A percentile compares a stretch with the other conserved stretches of the same genome.
phyloP scores from a whole-genome alignment of 1,284 basidiomycete species.

The Cryptococcus amylolentus region DNA sequence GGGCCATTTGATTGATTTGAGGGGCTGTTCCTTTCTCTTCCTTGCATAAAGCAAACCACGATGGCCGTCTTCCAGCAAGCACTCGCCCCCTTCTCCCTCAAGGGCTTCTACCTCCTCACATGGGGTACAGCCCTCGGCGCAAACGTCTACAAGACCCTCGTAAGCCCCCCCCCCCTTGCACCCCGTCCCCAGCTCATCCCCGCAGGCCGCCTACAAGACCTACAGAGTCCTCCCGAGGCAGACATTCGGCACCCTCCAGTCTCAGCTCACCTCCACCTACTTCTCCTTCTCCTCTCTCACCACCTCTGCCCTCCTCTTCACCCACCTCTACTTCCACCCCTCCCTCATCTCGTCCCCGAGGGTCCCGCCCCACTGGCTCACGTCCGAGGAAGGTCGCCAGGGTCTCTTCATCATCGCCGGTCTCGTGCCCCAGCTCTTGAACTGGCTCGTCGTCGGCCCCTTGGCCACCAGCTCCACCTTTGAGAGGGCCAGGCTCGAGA shows the following conservation, averaged over 20 bases:
- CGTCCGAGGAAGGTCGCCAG: constrained; percentile 62
- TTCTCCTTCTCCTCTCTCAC: constrained; percentile 62
- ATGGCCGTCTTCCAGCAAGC: constrained; percentile 30
- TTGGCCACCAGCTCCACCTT: constrained; percentile 58
- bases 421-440: constrained; percentile 55
- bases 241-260: constrained; percentile 72
- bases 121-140: constrained; percentile 48
- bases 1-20: too few species aligned
- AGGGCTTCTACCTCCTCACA: constrained; percentile 49
- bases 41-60: neutral
- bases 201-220: constrained; percentile 29
- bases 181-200: neutral
- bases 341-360: constrained; percentile 52
- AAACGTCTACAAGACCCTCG: constrained; percentile 45
- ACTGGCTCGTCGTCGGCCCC: constrained; percentile 45
- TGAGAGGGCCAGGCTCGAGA: constrained; percentile 67
- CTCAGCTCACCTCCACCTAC: constrained; percentile 70
- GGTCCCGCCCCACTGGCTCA: constrained; percentile 52
- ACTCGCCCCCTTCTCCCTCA: constrained; percentile 47
- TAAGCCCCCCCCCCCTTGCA: constrained; percentile 21
- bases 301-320: constrained; percentile 58
- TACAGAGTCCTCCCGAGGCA: constrained; percentile 54
- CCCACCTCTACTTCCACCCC: constrained; percentile 66
- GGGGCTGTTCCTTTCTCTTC: neutral
- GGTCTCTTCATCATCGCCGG: constrained; percentile 61